phyloP scores from a whole-genome alignment of 306 rosid genomes.

The Cucurbita moschata region DNA sequence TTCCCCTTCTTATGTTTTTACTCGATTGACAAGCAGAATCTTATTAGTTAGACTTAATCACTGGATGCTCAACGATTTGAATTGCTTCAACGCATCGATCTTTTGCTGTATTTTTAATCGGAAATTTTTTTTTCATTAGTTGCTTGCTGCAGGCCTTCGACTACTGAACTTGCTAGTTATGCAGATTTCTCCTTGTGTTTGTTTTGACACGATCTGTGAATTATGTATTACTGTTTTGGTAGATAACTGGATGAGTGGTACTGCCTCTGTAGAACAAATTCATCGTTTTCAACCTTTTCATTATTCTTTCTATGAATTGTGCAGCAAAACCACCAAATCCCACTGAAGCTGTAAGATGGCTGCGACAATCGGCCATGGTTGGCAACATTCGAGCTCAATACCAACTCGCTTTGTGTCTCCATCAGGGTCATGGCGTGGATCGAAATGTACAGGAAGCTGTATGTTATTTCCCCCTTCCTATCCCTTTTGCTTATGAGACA shows the following conservation, averaged over 20 bases:
- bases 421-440: constrained; percentile 37
- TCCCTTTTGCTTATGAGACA: background rate
- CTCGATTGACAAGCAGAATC: background rate
- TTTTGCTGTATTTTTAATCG: background rate
- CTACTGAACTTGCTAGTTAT: background rate
- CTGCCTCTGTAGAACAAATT: background rate
- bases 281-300: background rate
- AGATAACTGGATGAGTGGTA: background rate
- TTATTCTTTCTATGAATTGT: background rate
- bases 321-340: constrained; percentile 64
- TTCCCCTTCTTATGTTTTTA: background rate
- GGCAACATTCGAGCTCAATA: constrained; percentile 75
- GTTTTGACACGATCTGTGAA: background rate
- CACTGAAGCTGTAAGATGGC: constrained; percentile 57
- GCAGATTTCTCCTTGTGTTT: background rate
- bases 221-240: background rate
- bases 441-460: constrained; percentile 53
- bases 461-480: constrained; percentile 13
- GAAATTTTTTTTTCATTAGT: background rate
- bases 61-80: background rate
- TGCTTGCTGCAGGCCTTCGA: background rate
- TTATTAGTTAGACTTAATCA: background rate
- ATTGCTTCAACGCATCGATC: background rate
- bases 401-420: constrained; percentile 82
- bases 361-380: constrained; percentile 36